Evolutionary conservation across 1,284 basidiomycete species (phyloP).

Genomic region (Megacollybia platyphylla): DNA sequence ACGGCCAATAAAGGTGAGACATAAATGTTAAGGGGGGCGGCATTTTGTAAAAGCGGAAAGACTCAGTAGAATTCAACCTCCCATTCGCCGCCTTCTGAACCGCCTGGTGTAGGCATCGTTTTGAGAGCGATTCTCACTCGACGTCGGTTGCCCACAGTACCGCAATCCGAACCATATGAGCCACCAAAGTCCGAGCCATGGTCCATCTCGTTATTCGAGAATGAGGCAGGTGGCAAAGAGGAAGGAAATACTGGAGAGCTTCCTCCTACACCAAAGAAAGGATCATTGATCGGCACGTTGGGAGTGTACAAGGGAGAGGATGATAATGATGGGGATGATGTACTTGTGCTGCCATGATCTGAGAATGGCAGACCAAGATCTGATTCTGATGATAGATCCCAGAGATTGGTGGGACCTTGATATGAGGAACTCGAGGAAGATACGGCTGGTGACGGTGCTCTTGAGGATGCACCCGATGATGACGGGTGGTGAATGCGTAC

Average conservation of each 20-base stretch:
- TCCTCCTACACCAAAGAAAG: slow-evolving; percentile 40
- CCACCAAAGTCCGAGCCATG: slow-evolving; percentile 21
- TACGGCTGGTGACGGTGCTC: slow-evolving; percentile 19
- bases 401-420: slow-evolving; percentile 2
- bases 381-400: slow-evolving; percentile 7
- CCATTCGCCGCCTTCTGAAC: slow-evolving; percentile 54
- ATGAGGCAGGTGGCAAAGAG: slow-evolving; percentile 17
- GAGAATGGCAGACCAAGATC: slow-evolving; percentile 12
- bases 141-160: slow-evolving; percentile 22
- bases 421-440: slow-evolving; percentile 15
- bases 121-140: slow-evolving; percentile 54
- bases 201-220: slow-evolving; percentile 16
- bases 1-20: neutral
- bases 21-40: no score
- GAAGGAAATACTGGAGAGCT: slow-evolving; percentile 24
- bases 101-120: slow-evolving; percentile 43
- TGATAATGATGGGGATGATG: slow-evolving; percentile 13
- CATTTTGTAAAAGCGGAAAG: neutral
- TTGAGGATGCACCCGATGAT: slow-evolving; percentile 23
- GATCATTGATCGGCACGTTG: slow-evolving; percentile 21
- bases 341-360: slow-evolving; percentile 10
- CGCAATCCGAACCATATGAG: slow-evolving; percentile 25
- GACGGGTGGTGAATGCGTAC: slow-evolving; percentile 56
- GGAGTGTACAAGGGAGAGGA: slow-evolving; percentile 12
- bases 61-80: slow-evolving; percentile 51